A percentile compares a stretch with the other conserved stretches of the same genome.
These are phyloP conservation scores for Russula griseocarnosa DNA, from an alignment of 768 basidiomycete species.

Conservation along the genomic window DNA sequence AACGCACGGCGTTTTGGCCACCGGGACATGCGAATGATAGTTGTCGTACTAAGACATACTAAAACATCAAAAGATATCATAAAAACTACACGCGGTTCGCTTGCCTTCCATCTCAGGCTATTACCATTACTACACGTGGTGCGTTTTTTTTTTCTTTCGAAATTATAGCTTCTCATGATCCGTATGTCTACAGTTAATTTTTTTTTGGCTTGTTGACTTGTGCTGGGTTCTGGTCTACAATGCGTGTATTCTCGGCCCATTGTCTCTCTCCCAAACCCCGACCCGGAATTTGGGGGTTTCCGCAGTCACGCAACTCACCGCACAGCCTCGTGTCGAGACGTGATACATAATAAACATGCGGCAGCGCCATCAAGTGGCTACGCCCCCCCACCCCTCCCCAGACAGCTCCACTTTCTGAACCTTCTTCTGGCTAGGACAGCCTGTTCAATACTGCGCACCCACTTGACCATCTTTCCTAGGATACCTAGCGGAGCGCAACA, in stretches of 20 bases:
- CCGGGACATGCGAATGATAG: not conserved
- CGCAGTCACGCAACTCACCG: not conserved
- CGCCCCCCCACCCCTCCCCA: not conserved
- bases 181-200: not conserved
- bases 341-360: not conserved
- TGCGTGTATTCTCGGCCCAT: not conserved
- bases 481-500: not conserved
- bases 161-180: not conserved
- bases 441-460: not conserved
- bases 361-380: not conserved
- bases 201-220: not conserved
- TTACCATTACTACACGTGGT: not conserved
- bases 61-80: not conserved
- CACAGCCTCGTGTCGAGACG: not conserved
- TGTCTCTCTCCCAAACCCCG: not conserved
- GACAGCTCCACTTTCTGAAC: not conserved
- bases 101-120: not conserved
- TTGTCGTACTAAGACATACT: not conserved
- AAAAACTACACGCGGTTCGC: conserved; percentile 2
- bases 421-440: not conserved
- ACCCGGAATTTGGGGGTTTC: not conserved
- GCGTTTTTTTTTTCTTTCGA: not conserved
- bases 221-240: not conserved
- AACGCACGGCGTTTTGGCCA: not conserved
- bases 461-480: not conserved